These are phyloP conservation scores for Apophysomyces elegans DNA, from an alignment of 371 early-diverging fungal species.

Conservation along the genomic window DNA sequence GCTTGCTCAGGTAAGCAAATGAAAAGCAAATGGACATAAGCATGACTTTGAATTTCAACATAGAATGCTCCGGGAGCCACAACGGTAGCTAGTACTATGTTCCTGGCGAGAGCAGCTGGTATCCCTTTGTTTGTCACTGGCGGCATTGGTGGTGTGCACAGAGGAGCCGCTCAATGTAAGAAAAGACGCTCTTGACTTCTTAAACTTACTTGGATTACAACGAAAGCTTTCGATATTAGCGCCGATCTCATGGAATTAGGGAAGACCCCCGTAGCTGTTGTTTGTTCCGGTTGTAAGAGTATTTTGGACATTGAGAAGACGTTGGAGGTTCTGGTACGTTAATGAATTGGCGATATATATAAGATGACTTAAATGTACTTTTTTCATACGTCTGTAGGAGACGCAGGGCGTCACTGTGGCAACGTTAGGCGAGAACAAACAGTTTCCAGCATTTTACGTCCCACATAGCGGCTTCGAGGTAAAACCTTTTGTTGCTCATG, in stretches of 20 bases:
- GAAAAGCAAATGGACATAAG: not conserved
- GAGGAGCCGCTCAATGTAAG: slow-evolving; percentile 78
- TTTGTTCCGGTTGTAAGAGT: slow-evolving; percentile 94
- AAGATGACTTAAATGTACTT: not conserved
- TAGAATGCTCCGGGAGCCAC: slow-evolving; percentile 80
- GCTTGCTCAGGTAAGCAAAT: slow-evolving; percentile 57
- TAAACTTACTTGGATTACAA: not conserved
- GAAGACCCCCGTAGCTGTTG: slow-evolving; percentile 88
- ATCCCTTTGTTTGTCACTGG: slow-evolving; percentile 94
- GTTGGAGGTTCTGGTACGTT: slow-evolving; percentile 75
- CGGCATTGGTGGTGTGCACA: slow-evolving; percentile 96
- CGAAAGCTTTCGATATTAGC: slow-evolving; percentile 79
- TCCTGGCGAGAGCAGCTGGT: slow-evolving; percentile 82
- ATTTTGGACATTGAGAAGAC: slow-evolving; percentile 92
- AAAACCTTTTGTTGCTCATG: slow-evolving; percentile 12
- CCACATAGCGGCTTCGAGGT: slow-evolving; percentile 73
- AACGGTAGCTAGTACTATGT: slow-evolving; percentile 91
- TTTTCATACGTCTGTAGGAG: slow-evolving; percentile 49
- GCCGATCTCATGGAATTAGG: slow-evolving; percentile 95
- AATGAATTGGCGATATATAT: not conserved
- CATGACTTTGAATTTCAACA: not conserved
- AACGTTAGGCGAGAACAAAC: slow-evolving; percentile 63
- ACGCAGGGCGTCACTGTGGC: slow-evolving; percentile 93
- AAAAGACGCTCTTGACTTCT: not conserved
- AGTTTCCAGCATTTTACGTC: slow-evolving; percentile 93